Evolutionary conservation across 805 yeast species (phyloP), one percentile per base, ranked within the genome.

Genomic region (Myxozyma neotropica): DNA sequence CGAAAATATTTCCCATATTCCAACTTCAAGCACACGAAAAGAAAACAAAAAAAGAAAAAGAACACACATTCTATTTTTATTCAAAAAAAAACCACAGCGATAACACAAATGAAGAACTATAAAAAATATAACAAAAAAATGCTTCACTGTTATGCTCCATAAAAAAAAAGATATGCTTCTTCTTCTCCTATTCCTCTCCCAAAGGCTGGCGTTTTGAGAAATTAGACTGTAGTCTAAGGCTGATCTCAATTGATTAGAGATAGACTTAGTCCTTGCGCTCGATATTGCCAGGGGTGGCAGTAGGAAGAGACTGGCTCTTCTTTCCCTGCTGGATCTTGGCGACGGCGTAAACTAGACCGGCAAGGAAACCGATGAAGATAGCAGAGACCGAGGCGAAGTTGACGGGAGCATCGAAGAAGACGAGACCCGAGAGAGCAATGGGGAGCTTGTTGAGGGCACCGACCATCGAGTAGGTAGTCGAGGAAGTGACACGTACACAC

Each of bases 401-500:
- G 72, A 88, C 89, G 61, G 96, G 92, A 58, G 96, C 95, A 71
- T 90, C 96, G 72, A 94, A 94, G 83, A 94, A 93, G 68, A 94
- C 72, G 75, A 94, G 83, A 43, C 99, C 99, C 40, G 96, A 86
- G 60, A 94, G 81, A 15, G 99, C 99, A 72, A 94, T 90, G 73
- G 99, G 99, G 70, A 94, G 85, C 79, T 94, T 94, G 84, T 94
- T 94, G 76, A 94, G 83, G 56, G 99, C 99, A 75, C 99, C 99
- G 60, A 94, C 98, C 99, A 94, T 94, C 55, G 97, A 90, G 80
- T 94, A 94, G 57, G 99, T 94, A 57, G 99, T 94, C 27, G 98
- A 92, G 23, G 97, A 90, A 45, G 99, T 94, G 66, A 94, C 98
- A 80, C 99, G 89, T 67, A 94, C 96, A 83, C 99, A 94, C 99